Percentiles rank a stretch among this genome's conserved stretches.
phyloP scores from a whole-genome alignment of 2,329 filamentous ascomycete species.

The Emmonsia crescens region DNA sequence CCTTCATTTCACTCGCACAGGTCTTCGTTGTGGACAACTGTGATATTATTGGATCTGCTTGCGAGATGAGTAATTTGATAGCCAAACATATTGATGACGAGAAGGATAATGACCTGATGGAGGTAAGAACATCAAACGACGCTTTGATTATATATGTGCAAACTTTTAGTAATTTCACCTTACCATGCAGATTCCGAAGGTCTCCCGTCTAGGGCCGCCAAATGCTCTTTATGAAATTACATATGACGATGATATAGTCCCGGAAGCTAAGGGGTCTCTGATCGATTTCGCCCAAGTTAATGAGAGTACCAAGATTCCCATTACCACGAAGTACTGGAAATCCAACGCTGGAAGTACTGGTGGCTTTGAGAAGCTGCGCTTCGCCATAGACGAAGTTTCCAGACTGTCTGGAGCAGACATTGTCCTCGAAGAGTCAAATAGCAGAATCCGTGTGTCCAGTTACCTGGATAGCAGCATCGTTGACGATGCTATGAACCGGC shows the following conservation, averaged over 20 bases:
- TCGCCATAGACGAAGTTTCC: conserved; percentile 16
- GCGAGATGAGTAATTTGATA: conserved; percentile 12
- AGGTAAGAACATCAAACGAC: conserved; percentile 16
- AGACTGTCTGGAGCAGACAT: conserved; percentile 21
- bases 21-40: conserved; percentile 19
- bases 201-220: conserved; percentile 19
- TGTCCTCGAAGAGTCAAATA: conserved; percentile 13
- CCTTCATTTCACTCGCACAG: conserved; percentile 8
- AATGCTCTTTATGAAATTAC: conserved; percentile 8
- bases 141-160: not conserved
- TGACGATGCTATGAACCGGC: conserved; percentile 20
- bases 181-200: conserved; percentile 17
- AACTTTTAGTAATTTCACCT: not conserved
- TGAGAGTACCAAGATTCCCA: not conserved
- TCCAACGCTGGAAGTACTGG: conserved; percentile 14
- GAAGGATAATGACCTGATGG: conserved; percentile 23
- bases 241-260: conserved; percentile 11
- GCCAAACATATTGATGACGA: conserved; percentile 21
- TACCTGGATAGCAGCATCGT: conserved; percentile 11
- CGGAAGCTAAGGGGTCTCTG: conserved; percentile 10
- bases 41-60: conserved; percentile 8
- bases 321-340: conserved; percentile 19
- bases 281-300: conserved; percentile 1
- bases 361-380: conserved; percentile 15
- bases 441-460: conserved; percentile 20